Percentiles rank a stretch among this genome's conserved stretches.
phyloP scores from a whole-genome alignment of 129 eudicot species.

The Glebionis coronaria region DNA sequence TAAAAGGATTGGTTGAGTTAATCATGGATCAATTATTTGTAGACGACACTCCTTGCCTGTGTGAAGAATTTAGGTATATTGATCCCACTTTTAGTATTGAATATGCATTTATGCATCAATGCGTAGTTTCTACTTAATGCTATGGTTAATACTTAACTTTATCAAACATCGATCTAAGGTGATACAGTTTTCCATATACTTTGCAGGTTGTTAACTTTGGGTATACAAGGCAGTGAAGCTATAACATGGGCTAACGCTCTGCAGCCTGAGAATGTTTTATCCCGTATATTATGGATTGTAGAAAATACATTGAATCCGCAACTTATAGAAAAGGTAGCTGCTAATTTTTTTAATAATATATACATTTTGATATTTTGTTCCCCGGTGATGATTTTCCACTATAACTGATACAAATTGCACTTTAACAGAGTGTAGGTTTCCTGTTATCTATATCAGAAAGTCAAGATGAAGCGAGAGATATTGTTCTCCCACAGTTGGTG shows the following conservation, averaged over 20 bases:
- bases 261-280: conserved; percentile 56
- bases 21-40: conserved; percentile 70
- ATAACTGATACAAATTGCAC: conserved; percentile 9
- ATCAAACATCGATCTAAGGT: conserved; percentile 14
- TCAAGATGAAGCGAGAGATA: conserved; percentile 46
- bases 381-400: not conserved
- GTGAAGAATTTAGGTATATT: conserved; percentile 76
- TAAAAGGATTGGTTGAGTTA: conserved; percentile 56
- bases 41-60: conserved; percentile 78
- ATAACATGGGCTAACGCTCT: conserved; percentile 63
- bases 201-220: conserved; percentile 67
- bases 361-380: not conserved
- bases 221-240: conserved; percentile 74
- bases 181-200: not conserved
- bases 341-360: not conserved
- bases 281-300: conserved; percentile 81
- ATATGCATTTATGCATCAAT: not conserved
- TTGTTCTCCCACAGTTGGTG: conserved; percentile 61
- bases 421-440: conserved; percentile 66
- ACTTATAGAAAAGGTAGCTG: conserved; percentile 75
- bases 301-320: conserved; percentile 80
- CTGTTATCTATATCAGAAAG: conserved; percentile 64
- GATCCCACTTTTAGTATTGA: not conserved
- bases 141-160: not conserved
- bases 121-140: not conserved